phyloP scores from a whole-genome alignment of 228 moss, liverwort and hornwort genomes.

The Sphagnum fallax region DNA sequence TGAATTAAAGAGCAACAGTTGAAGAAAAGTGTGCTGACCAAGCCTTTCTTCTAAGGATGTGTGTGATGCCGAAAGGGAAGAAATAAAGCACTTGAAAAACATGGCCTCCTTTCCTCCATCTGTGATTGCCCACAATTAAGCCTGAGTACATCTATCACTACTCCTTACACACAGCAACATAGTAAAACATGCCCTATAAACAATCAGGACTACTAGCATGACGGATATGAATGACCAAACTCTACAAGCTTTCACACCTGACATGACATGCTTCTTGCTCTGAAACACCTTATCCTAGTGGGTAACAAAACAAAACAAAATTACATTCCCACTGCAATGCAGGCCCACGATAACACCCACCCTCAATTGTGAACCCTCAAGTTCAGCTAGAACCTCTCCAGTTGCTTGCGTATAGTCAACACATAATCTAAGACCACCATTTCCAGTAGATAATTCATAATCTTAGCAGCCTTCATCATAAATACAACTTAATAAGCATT shows the following conservation, averaged over 20 bases:
- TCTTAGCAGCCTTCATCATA: too few relatives aligned
- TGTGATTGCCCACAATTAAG: slow-evolving; percentile 4
- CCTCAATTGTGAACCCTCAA: slow-evolving; percentile 9
- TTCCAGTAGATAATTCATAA: too few relatives aligned
- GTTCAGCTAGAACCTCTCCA: slow-evolving; percentile 43
- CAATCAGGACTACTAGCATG: not conserved
- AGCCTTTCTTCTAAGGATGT: slow-evolving; percentile 53
- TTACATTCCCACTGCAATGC: too few relatives aligned
- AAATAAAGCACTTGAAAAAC: slow-evolving; percentile 50
- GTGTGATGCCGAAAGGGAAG: slow-evolving; percentile 51
- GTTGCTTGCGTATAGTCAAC: slow-evolving; percentile 59
- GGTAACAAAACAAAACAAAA: too few relatives aligned
- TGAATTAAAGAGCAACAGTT: not conserved
- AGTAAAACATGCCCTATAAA: not conserved
- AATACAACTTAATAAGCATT: not conserved
- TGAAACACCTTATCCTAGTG: slow-evolving; percentile 1
- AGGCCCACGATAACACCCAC: too few relatives aligned
- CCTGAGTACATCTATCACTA: not conserved
- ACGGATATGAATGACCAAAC: not conserved
- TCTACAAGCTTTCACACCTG: not conserved
- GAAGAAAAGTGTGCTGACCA: slow-evolving; percentile 23
- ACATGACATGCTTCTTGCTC: not conserved
- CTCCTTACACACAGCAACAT: slow-evolving; percentile 7
- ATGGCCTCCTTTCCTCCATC: slow-evolving; percentile 46
- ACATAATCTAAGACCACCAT: slow-evolving; percentile 41